Evolutionary conservation across 371 early-diverging fungal genomes (phyloP).

Genomic region (Mortierella sp.): DNA sequence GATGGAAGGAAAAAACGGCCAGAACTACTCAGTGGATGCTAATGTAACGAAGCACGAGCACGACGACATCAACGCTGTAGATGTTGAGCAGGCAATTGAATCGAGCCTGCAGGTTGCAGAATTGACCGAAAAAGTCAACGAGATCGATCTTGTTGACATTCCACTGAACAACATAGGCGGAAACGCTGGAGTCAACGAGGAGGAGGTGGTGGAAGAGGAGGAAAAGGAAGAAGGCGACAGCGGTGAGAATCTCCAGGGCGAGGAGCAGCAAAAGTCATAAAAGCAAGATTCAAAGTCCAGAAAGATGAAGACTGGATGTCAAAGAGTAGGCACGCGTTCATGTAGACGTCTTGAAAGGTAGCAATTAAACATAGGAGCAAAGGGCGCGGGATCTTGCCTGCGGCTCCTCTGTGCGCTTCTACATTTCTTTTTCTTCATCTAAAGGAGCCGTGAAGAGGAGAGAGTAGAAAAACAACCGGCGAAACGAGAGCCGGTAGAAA

Average conservation of each 20-base stretch:
- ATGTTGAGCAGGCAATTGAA: slow-evolving; percentile 11
- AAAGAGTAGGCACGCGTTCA: too few relatives aligned
- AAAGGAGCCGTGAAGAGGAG: not conserved
- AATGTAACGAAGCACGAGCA: not conserved
- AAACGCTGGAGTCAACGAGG: not conserved
- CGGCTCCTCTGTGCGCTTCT: not conserved
- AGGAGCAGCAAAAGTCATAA: too few relatives aligned
- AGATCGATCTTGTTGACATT: slow-evolving; percentile 2
- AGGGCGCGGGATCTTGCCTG: too few relatives aligned
- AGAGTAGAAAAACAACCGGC: not conserved
- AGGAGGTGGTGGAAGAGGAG: not conserved
- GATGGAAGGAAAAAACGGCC: too few relatives aligned
- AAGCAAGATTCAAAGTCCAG: too few relatives aligned
- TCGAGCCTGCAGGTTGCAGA: slow-evolving; percentile 4
- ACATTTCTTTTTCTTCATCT: too few relatives aligned
- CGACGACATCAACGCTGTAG: too few relatives aligned
- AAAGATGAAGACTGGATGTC: too few relatives aligned
- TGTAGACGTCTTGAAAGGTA: too few relatives aligned
- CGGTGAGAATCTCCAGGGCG: not conserved
- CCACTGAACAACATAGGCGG: slow-evolving; percentile 5
- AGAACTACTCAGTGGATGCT: too few relatives aligned
- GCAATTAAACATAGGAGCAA: too few relatives aligned
- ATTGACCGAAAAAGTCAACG: not conserved
- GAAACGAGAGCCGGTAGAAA: not conserved
- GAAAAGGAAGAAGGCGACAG: not conserved